Percentiles rank a stretch among this genome's conserved stretches.
Evolutionary conservation across 352 stramenopile species (phyloP).

Genomic region (Phytopythium aichiense): DNA sequence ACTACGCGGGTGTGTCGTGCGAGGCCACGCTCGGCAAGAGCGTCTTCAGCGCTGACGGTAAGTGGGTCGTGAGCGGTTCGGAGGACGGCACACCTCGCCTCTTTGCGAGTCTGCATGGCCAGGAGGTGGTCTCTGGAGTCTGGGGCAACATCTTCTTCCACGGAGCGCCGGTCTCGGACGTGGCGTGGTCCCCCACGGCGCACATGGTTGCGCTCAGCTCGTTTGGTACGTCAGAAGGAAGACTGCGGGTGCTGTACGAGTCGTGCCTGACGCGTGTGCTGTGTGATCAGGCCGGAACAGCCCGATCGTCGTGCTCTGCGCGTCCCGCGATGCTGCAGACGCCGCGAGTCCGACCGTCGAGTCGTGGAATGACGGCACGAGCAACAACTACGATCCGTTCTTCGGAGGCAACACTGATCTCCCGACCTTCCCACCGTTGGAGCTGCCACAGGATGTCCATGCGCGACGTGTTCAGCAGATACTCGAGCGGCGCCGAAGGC

Average conservation of each 20-base stretch:
- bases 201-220: conserved; percentile 64
- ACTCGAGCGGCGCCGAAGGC: conserved; percentile 38
- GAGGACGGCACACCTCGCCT: conserved; percentile 58
- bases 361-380: background rate
- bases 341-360: background rate
- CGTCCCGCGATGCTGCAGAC: conserved; percentile 39
- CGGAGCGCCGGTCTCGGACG: conserved; percentile 38
- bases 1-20: conserved; percentile 45
- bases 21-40: conserved; percentile 45
- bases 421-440: conserved; percentile 9
- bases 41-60: conserved; percentile 60
- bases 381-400: conserved; percentile 8
- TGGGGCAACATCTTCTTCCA: conserved; percentile 63
- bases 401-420: conserved; percentile 10
- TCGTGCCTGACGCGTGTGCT: background rate
- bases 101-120: conserved; percentile 48
- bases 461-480: conserved; percentile 36
- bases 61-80: conserved; percentile 51
- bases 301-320: conserved; percentile 58
- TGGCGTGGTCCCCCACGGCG: conserved; percentile 55
- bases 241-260: background rate
- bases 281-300: conserved; percentile 35
- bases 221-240: conserved; percentile 29
- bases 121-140: conserved; percentile 35
- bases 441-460: conserved; percentile 14